phyloP scores from a whole-genome alignment of 306 rosid genomes.

The Vigna angularis region DNA sequence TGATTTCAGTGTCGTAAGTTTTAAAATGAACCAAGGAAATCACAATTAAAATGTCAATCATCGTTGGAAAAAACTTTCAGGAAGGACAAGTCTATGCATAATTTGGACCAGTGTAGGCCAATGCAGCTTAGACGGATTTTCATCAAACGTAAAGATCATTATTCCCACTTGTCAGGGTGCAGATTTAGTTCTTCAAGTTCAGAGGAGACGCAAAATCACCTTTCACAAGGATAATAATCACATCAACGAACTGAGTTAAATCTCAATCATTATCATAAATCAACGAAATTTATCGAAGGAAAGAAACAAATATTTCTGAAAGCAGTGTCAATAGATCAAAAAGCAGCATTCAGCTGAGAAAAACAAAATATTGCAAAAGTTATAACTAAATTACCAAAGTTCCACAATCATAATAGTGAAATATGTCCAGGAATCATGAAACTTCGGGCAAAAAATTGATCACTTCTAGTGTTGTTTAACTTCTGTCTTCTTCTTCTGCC shows the following conservation, averaged over 20 bases:
- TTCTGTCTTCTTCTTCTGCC: slow-evolving; percentile 63
- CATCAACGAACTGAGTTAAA: not conserved
- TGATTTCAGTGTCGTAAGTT: no score
- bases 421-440: slow-evolving; percentile 19
- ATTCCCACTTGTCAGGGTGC: not conserved
- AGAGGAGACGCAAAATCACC: not conserved
- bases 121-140: not conserved
- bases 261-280: not conserved
- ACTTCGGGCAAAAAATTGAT: not conserved
- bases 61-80: no score
- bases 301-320: slow-evolving; percentile 6
- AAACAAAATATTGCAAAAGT: slow-evolving; percentile 10
- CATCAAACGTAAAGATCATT: not conserved
- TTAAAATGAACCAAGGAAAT: no score
- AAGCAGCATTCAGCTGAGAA: slow-evolving; percentile 10
- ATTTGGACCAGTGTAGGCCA: not conserved
- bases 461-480: slow-evolving; percentile 53
- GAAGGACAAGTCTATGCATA: no score
- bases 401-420: slow-evolving; percentile 20
- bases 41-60: no score
- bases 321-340: not conserved
- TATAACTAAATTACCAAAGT: not conserved
- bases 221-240: not conserved
- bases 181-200: not conserved
- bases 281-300: not conserved